Base-by-base conservation (phyloP, 805 yeast genomes). In the Starmerella tilneyi region DNA sequence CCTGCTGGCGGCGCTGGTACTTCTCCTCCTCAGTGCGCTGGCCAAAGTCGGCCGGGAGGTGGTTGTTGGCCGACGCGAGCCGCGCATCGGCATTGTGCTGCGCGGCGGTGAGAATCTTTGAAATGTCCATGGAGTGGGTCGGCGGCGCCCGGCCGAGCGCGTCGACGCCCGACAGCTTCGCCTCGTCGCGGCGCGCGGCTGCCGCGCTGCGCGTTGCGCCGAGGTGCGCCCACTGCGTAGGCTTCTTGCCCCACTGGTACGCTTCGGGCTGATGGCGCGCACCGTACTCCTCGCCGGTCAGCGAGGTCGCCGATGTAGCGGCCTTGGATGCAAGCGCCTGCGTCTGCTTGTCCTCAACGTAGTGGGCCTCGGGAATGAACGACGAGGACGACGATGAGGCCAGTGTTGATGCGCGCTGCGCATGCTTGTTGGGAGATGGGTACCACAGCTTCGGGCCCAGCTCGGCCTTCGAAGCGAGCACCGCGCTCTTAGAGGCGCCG, bases 371-470 rank as follows among this genome's bases (percentile, higher is more conserved):
- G 22, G 50, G 52, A 12, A 45, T 49, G 26, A 46, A 72, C 46
- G 66, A 67, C 26, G 44, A 27, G 19, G 48, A 38, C 46, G 42
- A 17, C 39, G 56, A 39, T 41, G 57, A 52, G 23, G 70, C 69
- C 26, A 59, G 53, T 26, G 55, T 44, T 23, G 69, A 67, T 11
- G 70, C 70, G 19, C 53, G 48, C 23, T 56, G 54, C 16, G 64
- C 63, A 12, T 63, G 65, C 23, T 53, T 55, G 33, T 54, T 47
- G 23, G 40, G 48, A 22, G 51, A 52, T 13, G 62, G 65, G 19
- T 56, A 52, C 67, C 67, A 63, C 40, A 63, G 58, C 46, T 60
- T 58, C 41, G 63, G 61, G 9, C 59, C 58, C 38, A 61, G 54
- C 51, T 60, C 59, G 21, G 56, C 27, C 39, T 52, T 44, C 30